Evolutionary conservation across 2,329 filamentous ascomycete genomes (phyloP).

Genomic region (Penicillium psychrosexuale): DNA sequence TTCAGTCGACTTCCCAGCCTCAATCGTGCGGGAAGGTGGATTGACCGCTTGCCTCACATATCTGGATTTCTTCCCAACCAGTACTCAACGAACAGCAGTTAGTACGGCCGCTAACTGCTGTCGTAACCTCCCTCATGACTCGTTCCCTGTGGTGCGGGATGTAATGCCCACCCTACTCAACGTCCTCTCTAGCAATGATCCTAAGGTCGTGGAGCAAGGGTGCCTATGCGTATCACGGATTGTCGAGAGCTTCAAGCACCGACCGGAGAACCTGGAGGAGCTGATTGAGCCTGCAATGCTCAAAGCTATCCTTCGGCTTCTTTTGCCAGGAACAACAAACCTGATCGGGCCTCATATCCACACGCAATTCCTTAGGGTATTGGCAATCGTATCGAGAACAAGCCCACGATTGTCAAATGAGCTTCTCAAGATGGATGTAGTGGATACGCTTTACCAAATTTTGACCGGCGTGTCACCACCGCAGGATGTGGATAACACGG

Average conservation of each 20-base stretch:
- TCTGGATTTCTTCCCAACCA: slow-evolving; percentile 95
- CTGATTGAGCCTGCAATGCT: slow-evolving; percentile 86
- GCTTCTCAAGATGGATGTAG: slow-evolving; percentile 91
- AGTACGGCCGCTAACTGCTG: slow-evolving; percentile 98
- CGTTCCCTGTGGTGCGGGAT: slow-evolving; percentile 84
- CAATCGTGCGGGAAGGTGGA: slow-evolving; percentile 93
- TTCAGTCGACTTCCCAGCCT: slow-evolving; percentile 89
- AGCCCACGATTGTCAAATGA: slow-evolving; percentile 85
- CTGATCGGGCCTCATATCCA: slow-evolving; percentile 91
- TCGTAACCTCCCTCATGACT: slow-evolving; percentile 91
- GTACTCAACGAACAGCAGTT: slow-evolving; percentile 92
- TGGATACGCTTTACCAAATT: slow-evolving; percentile 96
- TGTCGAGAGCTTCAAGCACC: slow-evolving; percentile 93
- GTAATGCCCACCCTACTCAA: slow-evolving; percentile 95
- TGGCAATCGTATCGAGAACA: slow-evolving; percentile 84
- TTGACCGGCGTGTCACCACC: slow-evolving; percentile 93
- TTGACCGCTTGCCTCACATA: slow-evolving; percentile 94
- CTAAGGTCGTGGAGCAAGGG: slow-evolving; percentile 94
- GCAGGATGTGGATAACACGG: slow-evolving; percentile 56
- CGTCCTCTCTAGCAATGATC: slow-evolving; percentile 87
- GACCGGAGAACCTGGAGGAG: slow-evolving; percentile 83
- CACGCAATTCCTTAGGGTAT: slow-evolving; percentile 88
- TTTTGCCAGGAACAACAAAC: slow-evolving; percentile 92
- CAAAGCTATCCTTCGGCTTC: slow-evolving; percentile 75
- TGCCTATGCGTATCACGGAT: slow-evolving; percentile 94